Evolutionary conservation across 495 filamentous ascomycete genomes (phyloP), one percentile per base, ranked within the genome.

Genomic region (Astrocystis sublimbata): DNA sequence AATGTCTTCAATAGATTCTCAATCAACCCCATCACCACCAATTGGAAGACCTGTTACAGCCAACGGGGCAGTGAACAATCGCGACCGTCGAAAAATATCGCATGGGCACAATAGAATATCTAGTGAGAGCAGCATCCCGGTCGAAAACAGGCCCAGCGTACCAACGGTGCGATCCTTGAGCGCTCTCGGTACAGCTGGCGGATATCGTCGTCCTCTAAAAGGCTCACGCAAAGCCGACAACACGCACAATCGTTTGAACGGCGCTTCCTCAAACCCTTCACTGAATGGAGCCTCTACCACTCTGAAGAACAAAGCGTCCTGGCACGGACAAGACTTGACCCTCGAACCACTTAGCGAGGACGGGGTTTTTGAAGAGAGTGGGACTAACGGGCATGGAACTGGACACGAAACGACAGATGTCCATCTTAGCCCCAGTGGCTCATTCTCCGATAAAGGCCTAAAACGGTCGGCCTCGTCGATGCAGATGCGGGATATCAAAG

Each of bases 401-500:
- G 71, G 76, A 33, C 66, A 65, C 49, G 56, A 74, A 8, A 68
- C 69, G 43, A 53, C 71, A 5, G 72, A 75, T 55, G 57, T 57
- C 17, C 75, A 76, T 45, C 67, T 79, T 2, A 81, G 74, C 50
- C 75, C 79, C 0, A 73, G 72, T 23, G 75, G 75, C 4, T 62
- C 71, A 6, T 74, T 60, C 17, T 59, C 71, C 31, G 74, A 76
- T n/a, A 72, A 73, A 30, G 75, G 71, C 6, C 61, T 86, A 2
- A 78, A 73, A 51, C 71, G 84, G 58, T 83, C 86, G 15, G 73
- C 77, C 26, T 86, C 85, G 15, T 84, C 86, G 33, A 78, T 83
- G 26, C 90, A 92, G 67, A 92, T 96, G 75, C 85, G 89, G 24
- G 90, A 91, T 69, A 79, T 98, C 15, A 89, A 90, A 54, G 89